Evolutionary conservation across 208 protist species (phyloP).

Genomic region (Blastocrithidia nonstop): DNA sequence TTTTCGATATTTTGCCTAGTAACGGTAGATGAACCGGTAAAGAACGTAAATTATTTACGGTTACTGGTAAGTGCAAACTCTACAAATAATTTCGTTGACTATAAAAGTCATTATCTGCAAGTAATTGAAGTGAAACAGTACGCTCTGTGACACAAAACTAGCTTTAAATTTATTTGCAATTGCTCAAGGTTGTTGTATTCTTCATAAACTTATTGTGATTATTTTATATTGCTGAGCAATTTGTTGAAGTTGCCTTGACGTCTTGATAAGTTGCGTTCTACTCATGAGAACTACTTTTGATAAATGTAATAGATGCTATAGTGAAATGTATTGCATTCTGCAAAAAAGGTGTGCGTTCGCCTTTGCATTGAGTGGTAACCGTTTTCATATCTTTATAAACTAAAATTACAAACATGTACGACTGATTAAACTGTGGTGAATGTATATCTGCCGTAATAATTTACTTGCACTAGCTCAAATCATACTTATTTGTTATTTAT

Average conservation of each 20-base stretch:
- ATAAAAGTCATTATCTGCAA: conserved; percentile 88
- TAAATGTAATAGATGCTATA: conserved; percentile 22
- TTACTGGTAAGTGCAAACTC: conserved; percentile 24
- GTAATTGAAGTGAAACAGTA: conserved; percentile 32
- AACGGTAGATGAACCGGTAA: conserved; percentile 50
- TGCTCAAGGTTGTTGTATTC: conserved; percentile 5
- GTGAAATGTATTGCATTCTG: conserved; percentile 54
- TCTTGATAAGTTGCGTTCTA: too few relatives aligned
- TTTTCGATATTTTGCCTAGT: conserved; percentile 84
- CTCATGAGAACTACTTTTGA: too few relatives aligned
- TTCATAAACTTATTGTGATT: background rate
- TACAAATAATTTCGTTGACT: conserved; percentile 78
- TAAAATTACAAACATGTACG: conserved; percentile 38
- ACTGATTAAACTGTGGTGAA: conserved; percentile 72
- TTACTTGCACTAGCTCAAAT: too few relatives aligned
- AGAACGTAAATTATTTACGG: conserved; percentile 26
- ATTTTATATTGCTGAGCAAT: too few relatives aligned
- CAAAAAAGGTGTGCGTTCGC: conserved; percentile 43
- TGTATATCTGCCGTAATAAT: conserved; percentile 27
- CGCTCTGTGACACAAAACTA: conserved; percentile 5
- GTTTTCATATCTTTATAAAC: conserved; percentile 10
- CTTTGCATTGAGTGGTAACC: conserved; percentile 40
- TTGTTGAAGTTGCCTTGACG: too few relatives aligned
- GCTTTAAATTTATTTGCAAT: too few relatives aligned
- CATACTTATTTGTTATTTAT: too few relatives aligned